Evolutionary conservation across 2,329 filamentous ascomycete genomes (phyloP), one percentile per base, ranked within the genome.

Genomic region (Nemania abortiva): DNA sequence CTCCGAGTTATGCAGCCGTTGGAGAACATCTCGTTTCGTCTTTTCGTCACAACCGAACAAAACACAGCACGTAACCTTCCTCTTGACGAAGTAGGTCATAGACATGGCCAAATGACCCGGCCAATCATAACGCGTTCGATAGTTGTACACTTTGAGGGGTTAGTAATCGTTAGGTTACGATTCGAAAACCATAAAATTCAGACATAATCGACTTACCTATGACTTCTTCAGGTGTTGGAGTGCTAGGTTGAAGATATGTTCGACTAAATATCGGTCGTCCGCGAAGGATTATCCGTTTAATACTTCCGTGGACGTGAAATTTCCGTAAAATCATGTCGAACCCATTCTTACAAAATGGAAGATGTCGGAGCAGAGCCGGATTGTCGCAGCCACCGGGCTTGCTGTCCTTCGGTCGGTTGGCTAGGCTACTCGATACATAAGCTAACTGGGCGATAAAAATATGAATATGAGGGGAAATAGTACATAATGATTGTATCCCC

Each of bases 121-220:
- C 53, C 20, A 42, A 20, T 56, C 31, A n/a, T 55, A 29, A 55
- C 29, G 37, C 37, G 53, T 56, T 22, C 53, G 53, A 42, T 31
- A 56, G 7, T 56, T 37, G 9, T 56, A 56, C 3, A 42, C 53
- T 47, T 56, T 56, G 31, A 7, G 31, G 9, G 34, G n/a, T 22
- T 24, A 56, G 18, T 24, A 42, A 37, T 37, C 13, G 20, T 18
- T 56, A 22, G 34, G 42, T 9, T 47, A 18, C 18, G 9, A 20
- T 47, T 7, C n/a, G 9, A 18, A 18, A 47, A 18, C 5, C 9
- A 20, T 20, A 9, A 10, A 20, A 3, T 10, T 47, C 3, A 3
- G n/a, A 47, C 4, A 6, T 47, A 6, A 22, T n/a, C 6, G 5
- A 47, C 18, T 20, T 47, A 47, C 42, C n/a, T 20, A 47, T 20